Evolutionary conservation across 768 basidiomycete species (phyloP).

Genomic region (Lactifluus hygrophoroides): DNA sequence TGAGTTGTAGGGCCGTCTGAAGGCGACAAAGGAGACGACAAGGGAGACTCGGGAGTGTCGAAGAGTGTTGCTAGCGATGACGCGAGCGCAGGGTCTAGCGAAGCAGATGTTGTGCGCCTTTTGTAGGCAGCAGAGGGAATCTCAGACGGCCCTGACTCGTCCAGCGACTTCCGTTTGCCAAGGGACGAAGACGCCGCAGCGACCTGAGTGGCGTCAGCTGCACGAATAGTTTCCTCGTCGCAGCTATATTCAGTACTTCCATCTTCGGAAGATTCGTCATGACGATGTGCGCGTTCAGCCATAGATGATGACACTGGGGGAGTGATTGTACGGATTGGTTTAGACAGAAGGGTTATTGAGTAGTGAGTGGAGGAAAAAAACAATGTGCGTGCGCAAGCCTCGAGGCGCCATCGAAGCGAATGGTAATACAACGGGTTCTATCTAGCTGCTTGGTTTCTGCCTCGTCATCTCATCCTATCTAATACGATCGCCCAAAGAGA

Average conservation of each 20-base stretch:
- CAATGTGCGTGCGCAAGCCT: neutral
- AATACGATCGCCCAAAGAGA: slow-evolving; percentile 89
- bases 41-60: too few species aligned
- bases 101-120: neutral
- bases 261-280: neutral
- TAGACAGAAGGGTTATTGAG: neutral
- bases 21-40: too few species aligned
- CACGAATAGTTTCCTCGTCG: slow-evolving; percentile 1
- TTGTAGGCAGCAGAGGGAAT: neutral
- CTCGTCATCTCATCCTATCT: neutral
- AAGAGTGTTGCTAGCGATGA: too few species aligned
- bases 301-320: neutral
- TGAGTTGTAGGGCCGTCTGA: neutral
- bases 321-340: neutral
- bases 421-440: neutral
- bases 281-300: neutral
- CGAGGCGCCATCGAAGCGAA: neutral
- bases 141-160: neutral
- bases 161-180: slow-evolving; percentile 11
- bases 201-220: neutral
- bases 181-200: neutral
- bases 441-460: neutral
- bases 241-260: slow-evolving; percentile 7
- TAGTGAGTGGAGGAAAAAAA: neutral
- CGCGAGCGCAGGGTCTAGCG: neutral